Conservation (phyloP, 179 eudicot genomes). For the Corrigiola litoralis region DNA sequence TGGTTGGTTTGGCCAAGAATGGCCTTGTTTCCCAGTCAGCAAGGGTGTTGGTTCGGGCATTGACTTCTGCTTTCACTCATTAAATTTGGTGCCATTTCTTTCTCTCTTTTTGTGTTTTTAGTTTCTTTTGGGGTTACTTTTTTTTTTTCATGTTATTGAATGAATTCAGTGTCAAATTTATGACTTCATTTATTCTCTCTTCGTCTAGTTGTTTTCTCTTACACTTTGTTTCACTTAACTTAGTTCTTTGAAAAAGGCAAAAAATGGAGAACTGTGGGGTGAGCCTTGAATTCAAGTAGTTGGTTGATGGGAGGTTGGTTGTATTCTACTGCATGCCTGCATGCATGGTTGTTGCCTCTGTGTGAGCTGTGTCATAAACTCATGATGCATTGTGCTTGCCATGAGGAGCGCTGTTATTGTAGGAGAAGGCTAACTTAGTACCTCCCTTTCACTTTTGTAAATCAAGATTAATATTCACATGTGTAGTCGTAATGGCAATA, state of each 20-base stretch:
- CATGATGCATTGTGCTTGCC: neutral
- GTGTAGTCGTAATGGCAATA: no score
- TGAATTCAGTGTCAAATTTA: constrained; percentile 25
- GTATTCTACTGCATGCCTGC: neutral
- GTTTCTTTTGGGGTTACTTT: neutral
- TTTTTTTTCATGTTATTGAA: constrained; percentile 14
- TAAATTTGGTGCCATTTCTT: neutral
- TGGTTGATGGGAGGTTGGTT: constrained; percentile 10
- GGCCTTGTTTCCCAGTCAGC: constrained; percentile 14
- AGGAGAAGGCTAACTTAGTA: no score
- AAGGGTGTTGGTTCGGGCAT: constrained; percentile 97
- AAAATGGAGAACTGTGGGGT: neutral
- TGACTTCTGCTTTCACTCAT: constrained; percentile 70
- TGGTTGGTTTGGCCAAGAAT: constrained; percentile 5
- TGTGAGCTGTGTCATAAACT: neutral
- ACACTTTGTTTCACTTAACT: neutral
- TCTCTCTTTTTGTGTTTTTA: neutral
- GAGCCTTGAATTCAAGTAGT: constrained; percentile 16
- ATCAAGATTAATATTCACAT: no score
- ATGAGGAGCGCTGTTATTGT: no score
- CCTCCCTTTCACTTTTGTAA: no score
- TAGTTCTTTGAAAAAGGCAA: neutral
- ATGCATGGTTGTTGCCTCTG: neutral
- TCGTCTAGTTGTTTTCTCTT: constrained; percentile 13
- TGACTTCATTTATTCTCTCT: constrained; percentile 28